Evolutionary conservation across 306 rosid species (phyloP), one percentile per base, ranked within the genome.

Genomic region (Abrus pulchellus): DNA sequence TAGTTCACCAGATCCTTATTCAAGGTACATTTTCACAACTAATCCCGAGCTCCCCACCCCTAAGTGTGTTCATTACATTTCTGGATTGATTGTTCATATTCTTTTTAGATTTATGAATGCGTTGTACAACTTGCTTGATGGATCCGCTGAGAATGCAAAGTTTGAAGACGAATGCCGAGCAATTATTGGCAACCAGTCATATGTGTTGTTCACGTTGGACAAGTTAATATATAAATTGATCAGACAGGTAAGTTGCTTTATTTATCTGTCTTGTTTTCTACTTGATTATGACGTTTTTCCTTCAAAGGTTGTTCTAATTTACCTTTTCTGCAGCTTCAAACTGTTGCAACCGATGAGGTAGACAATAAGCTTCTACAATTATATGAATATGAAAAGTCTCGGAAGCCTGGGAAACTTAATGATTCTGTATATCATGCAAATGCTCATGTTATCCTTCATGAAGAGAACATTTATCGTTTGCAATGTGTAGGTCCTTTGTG

Each of bases 101-200:
- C 43, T 72, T 32, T 82, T 83, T 87, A 95, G 99, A 85, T 95
- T 93, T 66, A 87, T 92, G 88, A 84, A 80, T 86, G 96, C 93
- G 9, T 90, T 95, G 62, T 90, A 90, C 90, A 93, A 84, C 84
- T 88, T 95, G 85, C 97, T 96, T 52, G 97, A 93, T 75, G 99
- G 99, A 56, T 91, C 98, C 68, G 83, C 86, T 13, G 99, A 96
- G 75, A 96, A 93, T 86, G 86, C 92, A 13, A 93, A 93, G 82
- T 96, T 93, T 85, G 99, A 96, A 91, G 99, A 96, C 75, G 99
- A 96, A 78, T 96, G 99, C 80, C 97, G 98, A 81, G 90, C 99
- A 32, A 88, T 90, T 67, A 82, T 92, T 45, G 99, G 99, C 67
- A 96, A 94, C 74, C 98, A 96, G 67, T 96, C 99, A 1, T 96